Percentiles rank a stretch among this genome's conserved stretches.
Evolutionary conservation across 331 rosid genomes (phyloP).

Genomic region (Rhamnella rubrinervis): DNA sequence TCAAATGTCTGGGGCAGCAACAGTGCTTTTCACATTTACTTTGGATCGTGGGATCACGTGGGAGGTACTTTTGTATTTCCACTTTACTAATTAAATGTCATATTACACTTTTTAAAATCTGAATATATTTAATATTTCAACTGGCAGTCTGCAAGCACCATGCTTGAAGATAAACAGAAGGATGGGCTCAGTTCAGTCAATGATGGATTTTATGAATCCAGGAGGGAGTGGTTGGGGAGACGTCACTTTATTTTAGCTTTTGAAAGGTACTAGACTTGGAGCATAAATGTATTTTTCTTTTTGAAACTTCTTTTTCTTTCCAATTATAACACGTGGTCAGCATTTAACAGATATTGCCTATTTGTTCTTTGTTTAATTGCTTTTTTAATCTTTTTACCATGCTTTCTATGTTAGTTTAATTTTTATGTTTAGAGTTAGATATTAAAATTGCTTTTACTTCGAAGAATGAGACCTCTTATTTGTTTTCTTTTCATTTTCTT

Average conservation of each 20-base stretch:
- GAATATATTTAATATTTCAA: not conserved
- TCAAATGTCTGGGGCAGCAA: constrained; percentile 86
- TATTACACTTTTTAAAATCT: constrained; percentile 3
- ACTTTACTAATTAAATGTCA: constrained; percentile 5
- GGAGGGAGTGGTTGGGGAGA: constrained; percentile 93
- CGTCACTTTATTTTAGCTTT: constrained; percentile 87
- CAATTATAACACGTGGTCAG: not conserved
- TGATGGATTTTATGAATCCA: constrained; percentile 97
- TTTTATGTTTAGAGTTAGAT: no score
- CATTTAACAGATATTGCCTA: not conserved
- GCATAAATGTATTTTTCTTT: constrained; percentile 13
- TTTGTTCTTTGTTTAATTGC: no score
- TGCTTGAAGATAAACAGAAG: constrained; percentile 84
- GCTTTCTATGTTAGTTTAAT: no score
- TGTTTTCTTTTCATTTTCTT: constrained; percentile 17
- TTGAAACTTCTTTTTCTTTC: not conserved
- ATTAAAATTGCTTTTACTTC: not conserved
- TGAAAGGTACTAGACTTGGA: constrained; percentile 62
- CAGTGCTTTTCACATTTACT: constrained; percentile 82
- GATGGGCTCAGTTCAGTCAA: constrained; percentile 78
- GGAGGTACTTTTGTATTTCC: constrained; percentile 61
- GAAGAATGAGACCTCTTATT: not conserved
- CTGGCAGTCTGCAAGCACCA: constrained; percentile 64
- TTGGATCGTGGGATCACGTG: constrained; percentile 95
- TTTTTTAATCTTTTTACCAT: no score